Evolutionary conservation across 441 rosid genomes (phyloP), one percentile per base, ranked within the genome.

Genomic region (Syzygium malaccense): DNA sequence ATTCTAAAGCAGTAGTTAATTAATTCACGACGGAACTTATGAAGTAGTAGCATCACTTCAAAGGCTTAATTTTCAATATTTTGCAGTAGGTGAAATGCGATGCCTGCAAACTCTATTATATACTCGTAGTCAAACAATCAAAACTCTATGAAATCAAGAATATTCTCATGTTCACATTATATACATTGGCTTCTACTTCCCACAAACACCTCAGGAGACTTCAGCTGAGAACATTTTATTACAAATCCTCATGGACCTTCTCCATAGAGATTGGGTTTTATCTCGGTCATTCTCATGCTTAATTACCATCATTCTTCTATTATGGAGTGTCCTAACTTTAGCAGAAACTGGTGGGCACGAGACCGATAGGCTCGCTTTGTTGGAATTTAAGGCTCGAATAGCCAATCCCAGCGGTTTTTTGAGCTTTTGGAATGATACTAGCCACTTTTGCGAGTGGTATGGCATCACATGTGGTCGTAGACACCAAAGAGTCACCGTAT

Each of bases 401-500:
- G 14, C n/a, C 0, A 0, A 57, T 57, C n/a, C 6, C 2, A 0
- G n/a, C 1, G 2, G 28, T 10, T 25, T 57, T 25, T 57, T 57
- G n/a, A 57, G n/a, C 14, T 57, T n/a, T 1, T 57, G 62, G 62
- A 57, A 57, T 57, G 62, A 57, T 57, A 8, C 62, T 57, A 57
- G n/a, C 62, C 62, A 57, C n/a, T 1, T 57, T 2, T 57, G n/a
- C 5, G 2, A 57, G 3, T 58, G 64, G 64, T 26, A 4, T 5
- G 15, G n/a, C 7, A 1, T 58, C 30, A 26, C 14, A 7, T 58
- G 64, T 3, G 7, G 30, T 12, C 64, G 1, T 58, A 58, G 64
- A 26, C 64, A 58, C 64, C 64, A 0, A 2, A 58, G 64, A 58
- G 64, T 58, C 64, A 5, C 15, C 2, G 3, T 26, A 26, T 12